phyloP scores from a whole-genome alignment of 495 filamentous ascomycete genomes.

The Penicillium daleae region DNA sequence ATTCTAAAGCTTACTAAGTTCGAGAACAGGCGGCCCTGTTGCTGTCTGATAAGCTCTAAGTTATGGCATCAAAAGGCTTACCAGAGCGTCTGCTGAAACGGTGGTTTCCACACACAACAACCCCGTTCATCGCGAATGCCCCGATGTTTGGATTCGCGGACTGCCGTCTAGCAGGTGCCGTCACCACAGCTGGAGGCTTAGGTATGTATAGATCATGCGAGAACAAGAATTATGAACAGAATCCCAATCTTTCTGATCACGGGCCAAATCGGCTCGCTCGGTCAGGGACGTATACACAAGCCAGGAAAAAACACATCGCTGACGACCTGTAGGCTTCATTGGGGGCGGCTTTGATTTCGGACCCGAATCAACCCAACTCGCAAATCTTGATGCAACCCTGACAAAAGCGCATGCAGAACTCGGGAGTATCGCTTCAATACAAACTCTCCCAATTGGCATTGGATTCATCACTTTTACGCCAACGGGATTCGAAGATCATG shows the following conservation, averaged over 20 bases:
- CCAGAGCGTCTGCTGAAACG: conserved; percentile 11
- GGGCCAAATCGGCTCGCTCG: not conserved
- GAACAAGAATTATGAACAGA: not conserved
- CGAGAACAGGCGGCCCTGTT: not conserved
- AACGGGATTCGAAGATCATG: conserved; percentile 32
- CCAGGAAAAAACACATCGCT: not conserved
- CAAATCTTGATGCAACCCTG: conserved; percentile 68
- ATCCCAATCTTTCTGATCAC: not conserved
- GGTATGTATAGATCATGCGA: conserved; percentile 42
- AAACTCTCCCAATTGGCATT: conserved; percentile 62
- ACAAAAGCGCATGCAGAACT: conserved; percentile 65
- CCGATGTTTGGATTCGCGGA: conserved; percentile 76
- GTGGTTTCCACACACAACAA: conserved; percentile 25
- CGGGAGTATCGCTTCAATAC: conserved; percentile 54
- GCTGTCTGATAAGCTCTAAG: not conserved
- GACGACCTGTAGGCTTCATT: conserved; percentile 50
- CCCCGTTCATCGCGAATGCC: conserved; percentile 62
- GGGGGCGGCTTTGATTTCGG: conserved; percentile 75
- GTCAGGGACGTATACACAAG: not conserved
- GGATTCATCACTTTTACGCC: conserved; percentile 59
- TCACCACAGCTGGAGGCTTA: conserved; percentile 75
- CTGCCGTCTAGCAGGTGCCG: conserved; percentile 69
- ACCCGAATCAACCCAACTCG: conserved; percentile 64
- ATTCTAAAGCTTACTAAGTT: no score
- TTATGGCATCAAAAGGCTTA: not conserved